phyloP scores from a whole-genome alignment of 768 basidiomycete species.

The Lepiota venenata region DNA sequence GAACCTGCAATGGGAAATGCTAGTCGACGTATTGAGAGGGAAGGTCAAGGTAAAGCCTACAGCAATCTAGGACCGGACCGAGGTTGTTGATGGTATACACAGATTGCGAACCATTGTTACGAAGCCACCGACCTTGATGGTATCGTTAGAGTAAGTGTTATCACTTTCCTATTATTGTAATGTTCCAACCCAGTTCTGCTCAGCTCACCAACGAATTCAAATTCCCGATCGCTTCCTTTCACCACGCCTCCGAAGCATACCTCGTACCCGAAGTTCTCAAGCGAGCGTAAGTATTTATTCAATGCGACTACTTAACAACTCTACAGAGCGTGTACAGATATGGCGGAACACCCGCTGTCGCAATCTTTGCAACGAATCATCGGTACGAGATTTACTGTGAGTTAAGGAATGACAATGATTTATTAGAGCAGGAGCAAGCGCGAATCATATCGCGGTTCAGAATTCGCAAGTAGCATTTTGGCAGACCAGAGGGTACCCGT shows the following conservation, averaged over 20 bases:
- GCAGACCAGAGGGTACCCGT: slow-evolving; percentile 70
- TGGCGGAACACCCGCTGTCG: slow-evolving; percentile 64
- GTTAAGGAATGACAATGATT: not conserved
- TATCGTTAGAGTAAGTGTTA: slow-evolving; percentile 53
- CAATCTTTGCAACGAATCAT: slow-evolving; percentile 79
- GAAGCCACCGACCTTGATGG: slow-evolving; percentile 73
- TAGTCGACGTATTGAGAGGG: slow-evolving; percentile 83
- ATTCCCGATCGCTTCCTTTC: slow-evolving; percentile 78
- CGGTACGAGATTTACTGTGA: slow-evolving; percentile 31
- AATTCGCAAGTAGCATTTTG: slow-evolving; percentile 74
- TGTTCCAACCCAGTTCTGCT: not conserved
- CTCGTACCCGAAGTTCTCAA: slow-evolving; percentile 84
- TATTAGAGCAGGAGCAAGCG: slow-evolving; percentile 38
- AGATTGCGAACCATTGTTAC: slow-evolving; percentile 69
- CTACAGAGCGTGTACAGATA: slow-evolving; percentile 23
- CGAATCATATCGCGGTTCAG: slow-evolving; percentile 67
- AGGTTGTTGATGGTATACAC: slow-evolving; percentile 4
- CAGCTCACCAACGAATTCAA: slow-evolving; percentile 90
- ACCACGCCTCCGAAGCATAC: slow-evolving; percentile 88
- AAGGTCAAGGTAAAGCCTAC: slow-evolving; percentile 63
- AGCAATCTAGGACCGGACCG: not conserved
- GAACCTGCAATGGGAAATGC: slow-evolving; percentile 65
- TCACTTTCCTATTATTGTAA: not conserved
- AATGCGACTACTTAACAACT: slow-evolving; percentile 3
- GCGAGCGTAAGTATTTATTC: slow-evolving; percentile 46